Evolutionary conservation across 1,139 yeast genomes (phyloP).

Genomic region (Saccharomyces hybrid): DNA sequence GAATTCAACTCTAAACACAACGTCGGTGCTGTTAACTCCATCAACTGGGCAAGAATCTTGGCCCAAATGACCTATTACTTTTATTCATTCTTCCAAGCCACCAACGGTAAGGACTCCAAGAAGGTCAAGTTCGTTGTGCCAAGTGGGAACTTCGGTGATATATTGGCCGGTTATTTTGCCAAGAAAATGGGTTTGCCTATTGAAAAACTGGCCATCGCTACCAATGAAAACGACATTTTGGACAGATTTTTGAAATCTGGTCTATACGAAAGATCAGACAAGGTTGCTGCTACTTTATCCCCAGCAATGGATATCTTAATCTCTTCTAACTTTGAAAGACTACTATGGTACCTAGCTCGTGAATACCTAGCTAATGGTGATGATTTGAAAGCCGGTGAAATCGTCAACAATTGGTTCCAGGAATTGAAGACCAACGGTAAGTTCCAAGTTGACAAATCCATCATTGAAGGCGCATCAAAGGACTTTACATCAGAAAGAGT

Average conservation of each 20-base stretch:
- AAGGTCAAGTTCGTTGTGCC: conserved; percentile 87
- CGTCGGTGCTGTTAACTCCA: conserved; percentile 95
- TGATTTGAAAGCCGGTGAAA: conserved; percentile 67
- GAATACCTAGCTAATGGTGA: conserved; percentile 50
- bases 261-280: conserved; percentile 63
- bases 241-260: conserved; percentile 88
- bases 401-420: conserved; percentile 68
- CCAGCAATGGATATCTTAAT: conserved; percentile 99
- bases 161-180: conserved; percentile 93
- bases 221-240: conserved; percentile 90
- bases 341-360: conserved; percentile 87
- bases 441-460: conserved; percentile 60
- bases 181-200: conserved; percentile 92
- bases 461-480: conserved; percentile 55
- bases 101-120: conserved; percentile 35
- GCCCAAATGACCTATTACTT: conserved; percentile 97
- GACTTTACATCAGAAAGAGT: conserved; percentile 79
- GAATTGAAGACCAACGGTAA: conserved; percentile 70
- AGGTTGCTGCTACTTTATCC: conserved; percentile 82
- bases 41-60: conserved; percentile 97
- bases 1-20: conserved; percentile 85
- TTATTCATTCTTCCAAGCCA: conserved; percentile 78
- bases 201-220: conserved; percentile 81
- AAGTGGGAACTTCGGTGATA: conserved; percentile 96
- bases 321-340: conserved; percentile 92